Percentiles rank a stretch among this genome's conserved stretches.
Evolutionary conservation across 345 rosid species (phyloP).

Genomic region (Trapa bicornis): DNA sequence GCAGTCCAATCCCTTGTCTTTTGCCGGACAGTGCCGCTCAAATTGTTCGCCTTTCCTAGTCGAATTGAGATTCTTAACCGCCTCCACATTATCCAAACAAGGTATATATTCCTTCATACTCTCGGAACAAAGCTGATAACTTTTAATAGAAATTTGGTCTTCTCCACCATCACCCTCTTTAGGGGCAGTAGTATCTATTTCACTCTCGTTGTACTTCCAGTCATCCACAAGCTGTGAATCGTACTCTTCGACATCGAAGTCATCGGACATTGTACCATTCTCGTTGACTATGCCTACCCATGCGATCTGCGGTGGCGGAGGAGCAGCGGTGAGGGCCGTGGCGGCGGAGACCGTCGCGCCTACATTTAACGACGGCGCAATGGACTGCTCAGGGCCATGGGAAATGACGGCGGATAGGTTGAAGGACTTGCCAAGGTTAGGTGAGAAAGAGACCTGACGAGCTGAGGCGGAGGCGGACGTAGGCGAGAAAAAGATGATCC

Average conservation of each 20-base stretch:
- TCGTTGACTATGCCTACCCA: slow-evolving; percentile 63
- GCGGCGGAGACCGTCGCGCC: neutral
- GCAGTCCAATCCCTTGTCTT: slow-evolving; percentile 35
- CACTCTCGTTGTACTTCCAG: slow-evolving; percentile 25
- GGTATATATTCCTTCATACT: slow-evolving; percentile 72
- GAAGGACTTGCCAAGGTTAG: slow-evolving; percentile 35
- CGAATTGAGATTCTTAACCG: slow-evolving; percentile 47
- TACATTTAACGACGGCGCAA: slow-evolving; percentile 5
- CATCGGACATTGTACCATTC: slow-evolving; percentile 75
- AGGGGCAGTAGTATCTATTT: slow-evolving; percentile 8
- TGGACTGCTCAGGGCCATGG: slow-evolving; percentile 12
- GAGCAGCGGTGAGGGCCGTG: slow-evolving; percentile 5
- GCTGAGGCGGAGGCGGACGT: slow-evolving; percentile 19
- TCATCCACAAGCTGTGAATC: slow-evolving; percentile 46
- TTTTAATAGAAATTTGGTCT: slow-evolving; percentile 22
- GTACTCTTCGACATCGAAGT: slow-evolving; percentile 70
- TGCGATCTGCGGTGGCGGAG: slow-evolving; percentile 19
- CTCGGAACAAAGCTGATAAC: slow-evolving; percentile 41
- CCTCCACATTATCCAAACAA: slow-evolving; percentile 74
- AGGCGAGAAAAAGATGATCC: slow-evolving; percentile 48
- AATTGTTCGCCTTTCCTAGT: slow-evolving; percentile 72
- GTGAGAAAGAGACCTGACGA: slow-evolving; percentile 31
- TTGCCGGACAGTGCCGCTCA: slow-evolving; percentile 73
- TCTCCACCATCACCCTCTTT: slow-evolving; percentile 15
- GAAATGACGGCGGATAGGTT: slow-evolving; percentile 34